Conservation (phyloP, 139 green algal genomes). For the Raphidocelis subcapitata region DNA sequence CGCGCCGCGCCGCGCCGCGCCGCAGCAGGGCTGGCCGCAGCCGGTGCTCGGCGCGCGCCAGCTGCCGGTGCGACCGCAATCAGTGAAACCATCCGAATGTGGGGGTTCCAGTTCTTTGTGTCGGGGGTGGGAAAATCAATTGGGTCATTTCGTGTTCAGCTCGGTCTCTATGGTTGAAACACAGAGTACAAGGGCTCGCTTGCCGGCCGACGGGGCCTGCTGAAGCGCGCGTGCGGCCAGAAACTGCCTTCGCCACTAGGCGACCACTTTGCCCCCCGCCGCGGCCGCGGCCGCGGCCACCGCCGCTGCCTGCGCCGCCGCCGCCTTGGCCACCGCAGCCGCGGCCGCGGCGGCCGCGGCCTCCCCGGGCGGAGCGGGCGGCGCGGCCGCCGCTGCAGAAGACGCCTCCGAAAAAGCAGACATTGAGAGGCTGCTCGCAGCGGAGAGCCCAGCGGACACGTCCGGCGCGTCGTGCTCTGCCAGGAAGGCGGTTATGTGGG, state of each 20-base stretch:
- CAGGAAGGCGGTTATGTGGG: conserved; percentile 13
- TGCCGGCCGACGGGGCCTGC: not conserved
- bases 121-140: not conserved
- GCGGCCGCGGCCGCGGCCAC: not conserved
- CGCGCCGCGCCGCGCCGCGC: too few species aligned
- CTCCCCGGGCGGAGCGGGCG: too few species aligned
- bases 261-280: not conserved
- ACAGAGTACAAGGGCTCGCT: not conserved
- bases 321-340: not conserved
- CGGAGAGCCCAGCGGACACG: not conserved
- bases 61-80: too few species aligned
- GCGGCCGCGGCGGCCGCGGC: too few species aligned
- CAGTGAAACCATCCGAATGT: too few species aligned
- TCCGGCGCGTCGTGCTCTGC: conserved; percentile 15
- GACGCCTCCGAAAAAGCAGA: too few species aligned
- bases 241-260: not conserved
- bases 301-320: not conserved
- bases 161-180: not conserved
- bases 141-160: not conserved
- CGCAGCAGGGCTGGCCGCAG: too few species aligned
- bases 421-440: not conserved
- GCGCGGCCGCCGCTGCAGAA: too few species aligned
- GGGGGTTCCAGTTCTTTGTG: not conserved
- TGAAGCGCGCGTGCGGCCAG: not conserved
- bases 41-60: too few species aligned